Conservation (phyloP, 192 early-diverging fungal species). For the Coemansia sp. region DNA sequence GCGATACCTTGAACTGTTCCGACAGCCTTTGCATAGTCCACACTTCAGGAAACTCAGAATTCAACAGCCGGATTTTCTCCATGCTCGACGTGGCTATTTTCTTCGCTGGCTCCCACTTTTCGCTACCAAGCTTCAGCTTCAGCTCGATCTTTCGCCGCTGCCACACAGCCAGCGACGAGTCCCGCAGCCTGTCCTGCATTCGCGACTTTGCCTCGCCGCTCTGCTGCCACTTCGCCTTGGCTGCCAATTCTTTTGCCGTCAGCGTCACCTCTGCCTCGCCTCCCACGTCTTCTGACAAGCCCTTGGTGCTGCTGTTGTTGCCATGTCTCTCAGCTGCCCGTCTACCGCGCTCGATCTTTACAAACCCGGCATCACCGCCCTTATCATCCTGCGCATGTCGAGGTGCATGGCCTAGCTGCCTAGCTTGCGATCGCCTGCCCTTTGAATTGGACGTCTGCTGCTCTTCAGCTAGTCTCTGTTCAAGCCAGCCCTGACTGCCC, state of each 20-base stretch:
- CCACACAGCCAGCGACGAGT: constrained; percentile 33
- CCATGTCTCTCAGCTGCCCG: background rate
- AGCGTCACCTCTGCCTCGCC: constrained; percentile 14
- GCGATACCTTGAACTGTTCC: constrained; percentile 58
- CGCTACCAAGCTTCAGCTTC: constrained; percentile 37
- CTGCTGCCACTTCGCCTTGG: constrained; percentile 25
- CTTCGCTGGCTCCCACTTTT: constrained; percentile 40
- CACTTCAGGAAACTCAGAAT: constrained; percentile 52
- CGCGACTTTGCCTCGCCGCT: constrained; percentile 15
- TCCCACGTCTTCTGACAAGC: background rate
- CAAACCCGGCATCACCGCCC: constrained; percentile 16
- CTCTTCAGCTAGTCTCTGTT: constrained; percentile 17
- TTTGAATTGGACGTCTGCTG: background rate
- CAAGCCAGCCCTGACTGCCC: constrained; percentile 4
- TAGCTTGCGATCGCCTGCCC: background rate
- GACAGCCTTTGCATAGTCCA: constrained; percentile 53
- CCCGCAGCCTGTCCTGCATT: constrained; percentile 26
- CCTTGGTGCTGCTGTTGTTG: background rate
- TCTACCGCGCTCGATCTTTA: constrained; percentile 17
- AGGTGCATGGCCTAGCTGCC: background rate
- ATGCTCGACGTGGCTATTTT: constrained; percentile 50
- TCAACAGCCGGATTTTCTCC: constrained; percentile 49
- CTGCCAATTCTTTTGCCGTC: constrained; percentile 22
- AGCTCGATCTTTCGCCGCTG: constrained; percentile 55
- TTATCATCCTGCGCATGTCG: background rate